Base-by-base conservation (phyloP, 2,329 filamentous ascomycete species). In the Neofusicoccum cordaticola region DNA sequence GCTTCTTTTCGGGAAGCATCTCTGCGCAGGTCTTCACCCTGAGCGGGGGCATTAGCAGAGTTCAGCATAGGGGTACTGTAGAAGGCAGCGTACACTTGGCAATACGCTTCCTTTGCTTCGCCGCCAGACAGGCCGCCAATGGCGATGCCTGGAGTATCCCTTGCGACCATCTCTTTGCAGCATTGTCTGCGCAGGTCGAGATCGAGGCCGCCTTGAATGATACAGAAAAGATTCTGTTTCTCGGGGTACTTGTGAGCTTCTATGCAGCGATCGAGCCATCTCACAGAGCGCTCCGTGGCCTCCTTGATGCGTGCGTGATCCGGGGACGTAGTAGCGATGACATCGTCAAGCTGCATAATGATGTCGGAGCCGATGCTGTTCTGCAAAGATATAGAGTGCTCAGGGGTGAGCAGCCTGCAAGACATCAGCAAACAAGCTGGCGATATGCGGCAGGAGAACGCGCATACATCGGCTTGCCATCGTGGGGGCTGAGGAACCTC, bases 341-440 rank as follows among this genome's bases (percentile, higher is more conserved):
- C 96, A 77, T 99, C 96, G 82, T 99, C 95, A 3, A 99, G 88
- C 79, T 99, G 96, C 96, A 99, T 99, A 69, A 98, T 97, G 71
- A 99, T 98, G 79, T 99, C 95, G 68, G 92, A 96, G 68, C 95
- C 95, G 72, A 99, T 99, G 63, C 90, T 94, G 78, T 99, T 98
- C 76, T 99, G 95, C 3, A 99, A 84, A 11, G 89, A 90, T 71
- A 99, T 97, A 0, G 95, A 98, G 80, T 98, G 94, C 77, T 99
- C 96, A 0, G 95, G 95, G 0, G 95, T 99, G 52, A 99, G 87
- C 11, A 99, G 88, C 84, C 84, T 86, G 56, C 13, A 17, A 13
- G 17, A 61, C 41, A 56, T 17, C 22, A 27, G 47, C 61, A 44
- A 65, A 53, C 17, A 56, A 35, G 39, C 35, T 9, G 7, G 31